phyloP scores from a whole-genome alignment of 495 filamentous ascomycete species.

The Talaromyces adpressus region DNA sequence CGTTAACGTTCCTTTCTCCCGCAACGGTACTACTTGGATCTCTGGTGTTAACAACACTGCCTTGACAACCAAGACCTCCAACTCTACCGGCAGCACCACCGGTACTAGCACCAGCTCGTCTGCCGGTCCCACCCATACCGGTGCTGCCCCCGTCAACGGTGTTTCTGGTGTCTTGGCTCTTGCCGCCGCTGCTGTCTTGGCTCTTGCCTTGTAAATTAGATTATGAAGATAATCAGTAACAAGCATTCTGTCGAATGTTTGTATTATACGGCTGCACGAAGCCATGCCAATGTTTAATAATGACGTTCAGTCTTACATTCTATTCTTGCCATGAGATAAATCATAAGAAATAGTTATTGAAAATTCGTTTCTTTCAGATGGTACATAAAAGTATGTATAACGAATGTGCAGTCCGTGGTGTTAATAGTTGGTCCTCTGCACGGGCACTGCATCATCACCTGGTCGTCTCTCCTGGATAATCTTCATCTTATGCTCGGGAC shows the following conservation, averaged over 20 bases:
- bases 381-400: neutral
- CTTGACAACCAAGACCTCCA: neutral
- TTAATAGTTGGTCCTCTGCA: slow-evolving; percentile 8
- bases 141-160: slow-evolving; percentile 1
- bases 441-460: slow-evolving; percentile 38
- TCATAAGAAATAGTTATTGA: neutral
- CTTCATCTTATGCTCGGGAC: slow-evolving; percentile 43
- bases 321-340: neutral
- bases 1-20: slow-evolving; percentile 5
- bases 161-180: neutral
- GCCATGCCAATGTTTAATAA: neutral
- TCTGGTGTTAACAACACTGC: slow-evolving; percentile 8
- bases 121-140: neutral
- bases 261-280: neutral
- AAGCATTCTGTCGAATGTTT: neutral
- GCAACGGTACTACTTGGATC: slow-evolving; percentile 8
- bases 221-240: neutral
- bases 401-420: neutral
- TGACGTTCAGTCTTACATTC: neutral
- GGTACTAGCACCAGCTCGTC: neutral
- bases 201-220: neutral
- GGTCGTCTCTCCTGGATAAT: slow-evolving; percentile 24
- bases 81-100: slow-evolving; percentile 5
- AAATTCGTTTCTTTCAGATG: neutral
- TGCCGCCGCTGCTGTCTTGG: neutral